Conservation (phyloP, 148 eudicot species). For the Heliosperma pusillum region DNA sequence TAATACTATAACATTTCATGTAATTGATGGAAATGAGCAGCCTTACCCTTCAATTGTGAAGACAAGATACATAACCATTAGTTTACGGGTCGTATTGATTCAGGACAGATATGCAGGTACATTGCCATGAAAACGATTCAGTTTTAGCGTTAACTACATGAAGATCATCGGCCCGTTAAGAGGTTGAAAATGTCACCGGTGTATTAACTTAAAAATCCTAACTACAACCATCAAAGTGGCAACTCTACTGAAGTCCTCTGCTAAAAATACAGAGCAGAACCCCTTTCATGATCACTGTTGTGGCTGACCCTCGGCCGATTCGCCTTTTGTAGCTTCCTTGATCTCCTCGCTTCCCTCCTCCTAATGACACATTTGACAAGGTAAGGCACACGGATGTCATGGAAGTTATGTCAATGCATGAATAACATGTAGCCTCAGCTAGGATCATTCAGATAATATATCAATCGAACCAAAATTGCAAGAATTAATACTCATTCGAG, state of each 20-base stretch:
- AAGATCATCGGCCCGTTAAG: no score
- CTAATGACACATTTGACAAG: constrained; percentile 25
- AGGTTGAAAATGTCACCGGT: no score
- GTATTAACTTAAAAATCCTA: constrained; percentile 22
- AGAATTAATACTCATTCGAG: background rate
- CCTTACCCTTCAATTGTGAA: background rate
- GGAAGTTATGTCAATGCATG: background rate
- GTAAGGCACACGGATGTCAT: background rate
- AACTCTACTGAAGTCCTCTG: constrained; percentile 20
- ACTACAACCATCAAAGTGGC: constrained; percentile 20
- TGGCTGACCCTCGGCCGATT: constrained; percentile 32
- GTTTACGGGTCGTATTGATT: background rate
- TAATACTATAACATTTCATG: no score
- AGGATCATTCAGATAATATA: background rate
- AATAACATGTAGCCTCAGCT: background rate
- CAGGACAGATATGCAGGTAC: background rate
- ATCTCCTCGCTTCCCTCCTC: constrained; percentile 66
- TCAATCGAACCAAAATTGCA: background rate
- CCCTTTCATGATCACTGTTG: constrained; percentile 25
- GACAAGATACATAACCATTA: background rate
- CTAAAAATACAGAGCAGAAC: constrained; percentile 19
- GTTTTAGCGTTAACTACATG: no score
- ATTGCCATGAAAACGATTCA: background rate
- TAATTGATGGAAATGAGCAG: no score
- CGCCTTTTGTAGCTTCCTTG: constrained; percentile 52